Conservation (phyloP, 148 eudicot genomes). For the Rheum nobile region DNA sequence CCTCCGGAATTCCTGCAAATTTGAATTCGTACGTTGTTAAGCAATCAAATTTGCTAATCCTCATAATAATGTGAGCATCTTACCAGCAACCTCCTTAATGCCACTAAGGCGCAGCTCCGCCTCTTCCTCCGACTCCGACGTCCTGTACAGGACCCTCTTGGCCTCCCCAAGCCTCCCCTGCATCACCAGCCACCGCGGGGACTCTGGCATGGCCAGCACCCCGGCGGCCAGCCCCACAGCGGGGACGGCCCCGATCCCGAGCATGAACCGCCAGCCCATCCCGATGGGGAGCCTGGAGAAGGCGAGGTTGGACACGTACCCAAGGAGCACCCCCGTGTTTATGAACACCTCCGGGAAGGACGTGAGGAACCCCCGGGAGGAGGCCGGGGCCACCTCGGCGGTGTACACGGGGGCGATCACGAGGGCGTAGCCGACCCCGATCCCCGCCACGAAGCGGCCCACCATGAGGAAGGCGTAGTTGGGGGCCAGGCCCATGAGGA, state of each 20-base stretch:
- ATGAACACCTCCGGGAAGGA: slow-evolving; percentile 85
- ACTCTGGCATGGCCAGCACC: slow-evolving; percentile 74
- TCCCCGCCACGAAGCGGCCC: slow-evolving; percentile 37
- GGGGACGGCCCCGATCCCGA: slow-evolving; percentile 66
- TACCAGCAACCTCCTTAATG: slow-evolving; percentile 61
- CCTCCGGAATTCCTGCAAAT: slow-evolving; percentile 23
- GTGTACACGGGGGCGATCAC: slow-evolving; percentile 89
- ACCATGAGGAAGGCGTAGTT: slow-evolving; percentile 33
- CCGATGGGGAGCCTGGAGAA: slow-evolving; percentile 43
- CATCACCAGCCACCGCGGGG: slow-evolving; percentile 79
- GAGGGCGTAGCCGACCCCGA: slow-evolving; percentile 43
- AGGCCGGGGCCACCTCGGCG: slow-evolving; percentile 75
- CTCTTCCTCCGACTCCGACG: slow-evolving; percentile 51
- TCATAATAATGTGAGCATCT: not conserved
- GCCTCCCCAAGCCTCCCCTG: slow-evolving; percentile 75
- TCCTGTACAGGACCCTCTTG: slow-evolving; percentile 32
- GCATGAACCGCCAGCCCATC: slow-evolving; percentile 74
- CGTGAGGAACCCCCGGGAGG: slow-evolving; percentile 63
- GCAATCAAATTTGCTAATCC: not conserved
- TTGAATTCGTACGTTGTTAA: not conserved
- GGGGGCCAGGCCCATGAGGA: slow-evolving; percentile 41
- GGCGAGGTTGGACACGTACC: slow-evolving; percentile 59
- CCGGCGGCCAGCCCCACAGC: slow-evolving; percentile 44
- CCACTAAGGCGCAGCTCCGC: slow-evolving; percentile 38
- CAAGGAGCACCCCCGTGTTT: slow-evolving; percentile 48